Percentiles rank a stretch among this genome's conserved stretches.
These are phyloP conservation scores for Candida nonsorbophila DNA, from an alignment of 805 yeast species.

Conservation along the genomic window DNA sequence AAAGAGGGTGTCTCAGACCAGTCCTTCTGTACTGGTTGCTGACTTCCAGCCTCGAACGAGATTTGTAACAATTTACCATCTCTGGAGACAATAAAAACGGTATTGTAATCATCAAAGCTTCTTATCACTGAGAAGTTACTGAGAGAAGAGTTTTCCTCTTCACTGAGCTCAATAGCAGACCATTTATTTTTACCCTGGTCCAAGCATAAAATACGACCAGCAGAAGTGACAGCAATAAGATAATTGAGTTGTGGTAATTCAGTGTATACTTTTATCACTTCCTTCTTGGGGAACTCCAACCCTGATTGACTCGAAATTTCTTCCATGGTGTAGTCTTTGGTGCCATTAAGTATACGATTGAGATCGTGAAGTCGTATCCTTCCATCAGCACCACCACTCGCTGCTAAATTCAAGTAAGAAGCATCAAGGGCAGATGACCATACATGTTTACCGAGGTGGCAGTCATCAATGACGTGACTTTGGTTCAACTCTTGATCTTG, in stretches of 20 bases:
- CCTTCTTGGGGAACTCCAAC: slow-evolving; percentile 35
- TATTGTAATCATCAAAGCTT: slow-evolving; percentile 30
- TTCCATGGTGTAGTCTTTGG: slow-evolving; percentile 18
- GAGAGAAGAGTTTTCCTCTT: slow-evolving; percentile 17
- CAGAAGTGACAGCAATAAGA: slow-evolving; percentile 50
- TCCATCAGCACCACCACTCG: slow-evolving; percentile 95
- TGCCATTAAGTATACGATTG: slow-evolving; percentile 6
- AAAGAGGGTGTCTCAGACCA: slow-evolving; percentile 19
- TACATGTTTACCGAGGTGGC: slow-evolving; percentile 79
- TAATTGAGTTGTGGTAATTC: slow-evolving; percentile 39
- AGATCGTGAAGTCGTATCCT: slow-evolving; percentile 62
- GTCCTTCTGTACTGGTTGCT: slow-evolving; percentile 15
- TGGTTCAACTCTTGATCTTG: slow-evolving; percentile 30
- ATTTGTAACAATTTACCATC: slow-evolving; percentile 41
- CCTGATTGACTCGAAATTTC: slow-evolving; percentile 25
- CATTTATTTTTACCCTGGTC: slow-evolving; percentile 17
- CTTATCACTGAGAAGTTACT: slow-evolving; percentile 38
- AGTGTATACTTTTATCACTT: slow-evolving; percentile 56
- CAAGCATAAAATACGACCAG: slow-evolving; percentile 45
- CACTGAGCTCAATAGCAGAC: slow-evolving; percentile 10
- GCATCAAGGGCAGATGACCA: slow-evolving; percentile 72
- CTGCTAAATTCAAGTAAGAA: slow-evolving; percentile 42
- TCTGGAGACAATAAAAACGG: slow-evolving; percentile 18
- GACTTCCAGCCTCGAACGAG: slow-evolving; percentile 9
- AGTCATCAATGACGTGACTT: slow-evolving; percentile 46